phyloP scores from a whole-genome alignment of 306 rosid species.

The Sicyos edulis region DNA sequence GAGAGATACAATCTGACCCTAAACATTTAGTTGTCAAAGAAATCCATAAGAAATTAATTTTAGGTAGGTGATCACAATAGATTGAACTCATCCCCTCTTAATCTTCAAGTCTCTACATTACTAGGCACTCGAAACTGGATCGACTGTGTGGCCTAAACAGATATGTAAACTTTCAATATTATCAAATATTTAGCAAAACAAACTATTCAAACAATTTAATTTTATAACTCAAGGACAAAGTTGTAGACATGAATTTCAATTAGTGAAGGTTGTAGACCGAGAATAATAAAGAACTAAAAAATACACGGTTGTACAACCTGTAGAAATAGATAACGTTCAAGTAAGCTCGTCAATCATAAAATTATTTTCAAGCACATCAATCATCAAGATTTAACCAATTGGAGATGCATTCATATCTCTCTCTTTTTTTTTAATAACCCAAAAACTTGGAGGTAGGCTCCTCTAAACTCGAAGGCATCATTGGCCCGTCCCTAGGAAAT shows the following conservation, averaged over 20 bases:
- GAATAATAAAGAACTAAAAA: not conserved
- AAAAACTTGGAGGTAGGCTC: too few relatives aligned
- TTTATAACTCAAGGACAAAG: not conserved
- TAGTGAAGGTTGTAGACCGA: too few relatives aligned
- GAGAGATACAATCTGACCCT: rapidly evolving
- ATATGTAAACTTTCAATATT: not conserved
- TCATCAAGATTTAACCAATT: not conserved
- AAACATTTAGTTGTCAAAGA: too few relatives aligned
- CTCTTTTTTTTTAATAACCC: too few relatives aligned
- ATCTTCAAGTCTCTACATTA: too few relatives aligned
- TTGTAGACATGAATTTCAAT: not conserved
- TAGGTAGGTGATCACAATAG: too few relatives aligned
- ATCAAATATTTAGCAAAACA: not conserved
- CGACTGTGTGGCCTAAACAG: not conserved
- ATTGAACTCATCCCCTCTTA: too few relatives aligned
- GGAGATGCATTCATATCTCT: not conserved
- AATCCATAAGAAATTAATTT: too few relatives aligned
- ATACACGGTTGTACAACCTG: too few relatives aligned
- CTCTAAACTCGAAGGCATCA: too few relatives aligned
- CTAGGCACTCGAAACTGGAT: too few relatives aligned
- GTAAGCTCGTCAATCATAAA: not conserved
- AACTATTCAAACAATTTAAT: not conserved
- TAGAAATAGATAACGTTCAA: not conserved
- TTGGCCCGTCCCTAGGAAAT: too few relatives aligned
- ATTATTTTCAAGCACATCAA: not conserved